Conservation (phyloP, 2,329 filamentous ascomycete species). For the Aspergillus fructus region DNA sequence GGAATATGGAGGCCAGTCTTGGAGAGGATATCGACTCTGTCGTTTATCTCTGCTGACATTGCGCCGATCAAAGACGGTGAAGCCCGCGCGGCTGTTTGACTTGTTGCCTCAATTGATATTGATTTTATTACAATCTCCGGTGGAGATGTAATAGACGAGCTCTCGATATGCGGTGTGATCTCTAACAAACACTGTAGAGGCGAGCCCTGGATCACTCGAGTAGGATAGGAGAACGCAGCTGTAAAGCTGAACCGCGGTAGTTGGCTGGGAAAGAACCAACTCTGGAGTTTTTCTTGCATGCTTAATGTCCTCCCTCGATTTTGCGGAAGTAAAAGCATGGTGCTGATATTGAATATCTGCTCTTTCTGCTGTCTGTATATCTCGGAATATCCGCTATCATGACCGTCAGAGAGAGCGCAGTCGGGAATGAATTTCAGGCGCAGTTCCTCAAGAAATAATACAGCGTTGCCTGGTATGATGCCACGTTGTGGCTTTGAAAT, state of each 20-base stretch:
- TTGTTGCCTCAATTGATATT: constrained; percentile 1
- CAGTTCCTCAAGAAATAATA: not conserved
- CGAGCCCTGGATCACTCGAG: constrained; percentile 1
- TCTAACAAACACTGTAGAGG: not conserved
- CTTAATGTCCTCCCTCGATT: constrained; percentile 13
- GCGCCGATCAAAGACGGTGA: constrained; percentile 14
- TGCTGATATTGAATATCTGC: constrained; percentile 10
- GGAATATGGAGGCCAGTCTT: constrained; percentile 5
- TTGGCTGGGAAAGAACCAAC: constrained; percentile 14
- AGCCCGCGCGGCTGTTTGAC: constrained; percentile 13
- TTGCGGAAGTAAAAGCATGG: constrained; percentile 10
- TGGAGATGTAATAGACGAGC: not conserved
- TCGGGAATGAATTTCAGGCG: not conserved
- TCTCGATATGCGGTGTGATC: not conserved
- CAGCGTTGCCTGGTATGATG: not conserved
- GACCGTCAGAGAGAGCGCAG: not conserved
- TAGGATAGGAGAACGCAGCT: constrained; percentile 12
- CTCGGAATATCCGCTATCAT: not conserved
- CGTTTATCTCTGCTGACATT: constrained; percentile 10
- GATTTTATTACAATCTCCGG: not conserved
- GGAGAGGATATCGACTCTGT: constrained; percentile 10
- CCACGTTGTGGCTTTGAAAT: not conserved
- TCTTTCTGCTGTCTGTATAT: constrained; percentile 7
- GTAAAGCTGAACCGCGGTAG: constrained; percentile 17
- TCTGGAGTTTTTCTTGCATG: constrained; percentile 12